These are phyloP conservation scores for Amphirosellinia nigrospora DNA, from an alignment of 495 filamentous ascomycete species.

Conservation along the genomic window DNA sequence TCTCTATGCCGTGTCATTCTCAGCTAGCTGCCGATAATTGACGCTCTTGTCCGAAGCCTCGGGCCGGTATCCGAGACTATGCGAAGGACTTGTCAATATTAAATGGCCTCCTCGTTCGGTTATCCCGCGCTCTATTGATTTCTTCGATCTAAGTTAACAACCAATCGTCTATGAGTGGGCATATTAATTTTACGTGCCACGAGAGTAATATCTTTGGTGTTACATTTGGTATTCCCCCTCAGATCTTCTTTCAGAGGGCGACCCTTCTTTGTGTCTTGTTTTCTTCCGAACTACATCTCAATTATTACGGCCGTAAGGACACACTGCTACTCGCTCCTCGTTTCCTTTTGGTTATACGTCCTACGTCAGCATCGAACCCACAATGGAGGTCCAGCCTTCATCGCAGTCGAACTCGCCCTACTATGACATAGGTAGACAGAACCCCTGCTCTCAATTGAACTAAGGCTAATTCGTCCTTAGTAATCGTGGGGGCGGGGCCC, in stretches of 20 bases:
- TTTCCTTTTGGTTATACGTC: slow-evolving; percentile 3
- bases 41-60: not conserved
- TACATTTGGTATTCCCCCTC: not conserved
- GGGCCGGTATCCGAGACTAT: not conserved
- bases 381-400: slow-evolving; percentile 31
- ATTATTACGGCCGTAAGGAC: not conserved
- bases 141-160: not conserved
- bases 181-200: not conserved
- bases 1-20: slow-evolving; percentile 16
- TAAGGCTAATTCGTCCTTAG: slow-evolving; percentile 41
- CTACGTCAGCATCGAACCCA: not conserved
- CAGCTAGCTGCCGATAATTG: slow-evolving; percentile 3
- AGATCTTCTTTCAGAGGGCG: not conserved
- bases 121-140: not conserved
- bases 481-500: slow-evolving; percentile 90
- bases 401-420: slow-evolving; percentile 19
- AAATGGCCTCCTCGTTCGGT: not conserved
- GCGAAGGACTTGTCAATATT: slow-evolving; percentile 1
- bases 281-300: not conserved
- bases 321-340: not conserved
- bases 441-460: not conserved
- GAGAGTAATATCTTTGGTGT: not conserved
- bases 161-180: not conserved
- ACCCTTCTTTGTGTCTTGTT: not conserved
- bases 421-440: slow-evolving; percentile 41